Base-by-base conservation (phyloP, 2,329 filamentous ascomycete species). In the Lecanosticta acicola region DNA sequence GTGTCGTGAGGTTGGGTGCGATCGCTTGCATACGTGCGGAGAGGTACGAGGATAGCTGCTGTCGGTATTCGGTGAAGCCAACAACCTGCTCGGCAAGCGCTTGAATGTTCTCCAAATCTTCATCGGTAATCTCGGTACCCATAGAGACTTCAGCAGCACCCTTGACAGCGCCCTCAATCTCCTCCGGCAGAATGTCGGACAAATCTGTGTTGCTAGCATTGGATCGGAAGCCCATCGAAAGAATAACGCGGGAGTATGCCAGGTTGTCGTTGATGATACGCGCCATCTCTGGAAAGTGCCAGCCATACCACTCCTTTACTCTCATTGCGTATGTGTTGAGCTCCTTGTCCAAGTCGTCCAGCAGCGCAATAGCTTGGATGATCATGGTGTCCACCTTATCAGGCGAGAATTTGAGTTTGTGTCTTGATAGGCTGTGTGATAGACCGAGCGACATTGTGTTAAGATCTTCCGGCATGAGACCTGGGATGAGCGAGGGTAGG, bases 351-450 rank as follows among this genome's bases (percentile, higher is more conserved):
- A 98, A 75, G 56, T 98, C 93, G 66, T 98, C 93, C 38, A 98
- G 78, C 41, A 96, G 80, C 55, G 85, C 84, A 66, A 98, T 93
- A 46, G 90, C 90, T 73, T 98, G 93, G 48, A 98, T 90, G 65
- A 98, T 95, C 93, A 98, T 98, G 41, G 93, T 93, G 67, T 98
- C 93, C 58, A 98, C 91, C 78, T 98, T 98, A 66, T 98, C 90
- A 46, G 91, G 85, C 7, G 88, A 95, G 73, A 98, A 98, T 77
- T 96, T 96, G 65, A 98, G 82, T 78, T 95, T 97, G 75, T 98
- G 90, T 55, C 90, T 84, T 39, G 91, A 94, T 63, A 98, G 83
- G 46, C 90, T 96, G 74, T 98, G 93, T 29, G 91, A 94, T 41
- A 98, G 83, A 81, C 93, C 93, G 49, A 98, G 80, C 18, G 87